These are phyloP conservation scores for Zymoseptoria brevis DNA, from an alignment of 2,329 filamentous ascomycete species.

Conservation along the genomic window DNA sequence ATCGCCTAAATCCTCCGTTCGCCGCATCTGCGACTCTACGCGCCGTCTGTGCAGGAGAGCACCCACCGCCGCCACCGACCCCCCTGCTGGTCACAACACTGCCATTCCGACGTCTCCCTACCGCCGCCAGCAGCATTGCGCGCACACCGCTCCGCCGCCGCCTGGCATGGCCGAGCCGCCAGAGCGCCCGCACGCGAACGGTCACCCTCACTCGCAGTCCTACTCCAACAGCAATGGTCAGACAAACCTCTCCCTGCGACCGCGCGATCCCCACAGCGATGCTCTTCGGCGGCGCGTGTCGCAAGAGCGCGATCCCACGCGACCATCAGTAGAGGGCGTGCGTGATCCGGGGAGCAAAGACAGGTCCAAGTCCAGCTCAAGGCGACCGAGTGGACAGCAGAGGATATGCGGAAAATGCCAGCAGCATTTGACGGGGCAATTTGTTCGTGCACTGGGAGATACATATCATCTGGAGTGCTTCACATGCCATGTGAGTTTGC, in stretches of 20 bases:
- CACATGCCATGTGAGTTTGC: conserved; percentile 72
- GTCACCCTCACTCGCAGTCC: conserved; percentile 11
- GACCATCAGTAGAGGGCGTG: conserved; percentile 8
- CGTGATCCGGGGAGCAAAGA: conserved; percentile 17
- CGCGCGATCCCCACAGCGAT: conserved; percentile 9
- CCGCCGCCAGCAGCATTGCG: conserved; percentile 9
- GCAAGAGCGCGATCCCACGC: conserved; percentile 8
- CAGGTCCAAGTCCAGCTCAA: conserved; percentile 20
- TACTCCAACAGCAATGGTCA: conserved; percentile 11
- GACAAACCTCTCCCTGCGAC: conserved; percentile 9
- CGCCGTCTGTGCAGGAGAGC: not conserved
- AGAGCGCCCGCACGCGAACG: conserved; percentile 18
- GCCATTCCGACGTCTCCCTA: not conserved
- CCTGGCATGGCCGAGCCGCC: conserved; percentile 25
- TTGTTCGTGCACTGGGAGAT: conserved; percentile 84
- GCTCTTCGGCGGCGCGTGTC: conserved; percentile 3
- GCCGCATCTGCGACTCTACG: not conserved
- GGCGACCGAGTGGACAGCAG: conserved; percentile 28
- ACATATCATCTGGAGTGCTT: conserved; percentile 98
- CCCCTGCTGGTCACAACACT: conserved; percentile 1
- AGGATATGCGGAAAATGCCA: conserved; percentile 71
- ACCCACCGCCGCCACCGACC: not conserved
- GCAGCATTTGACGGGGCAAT: conserved; percentile 83
- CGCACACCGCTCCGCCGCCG: conserved; percentile 9
- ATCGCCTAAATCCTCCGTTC: not conserved